phyloP scores from a whole-genome alignment of 2,329 filamentous ascomycete genomes.

The Corniculantispora saksenae region DNA sequence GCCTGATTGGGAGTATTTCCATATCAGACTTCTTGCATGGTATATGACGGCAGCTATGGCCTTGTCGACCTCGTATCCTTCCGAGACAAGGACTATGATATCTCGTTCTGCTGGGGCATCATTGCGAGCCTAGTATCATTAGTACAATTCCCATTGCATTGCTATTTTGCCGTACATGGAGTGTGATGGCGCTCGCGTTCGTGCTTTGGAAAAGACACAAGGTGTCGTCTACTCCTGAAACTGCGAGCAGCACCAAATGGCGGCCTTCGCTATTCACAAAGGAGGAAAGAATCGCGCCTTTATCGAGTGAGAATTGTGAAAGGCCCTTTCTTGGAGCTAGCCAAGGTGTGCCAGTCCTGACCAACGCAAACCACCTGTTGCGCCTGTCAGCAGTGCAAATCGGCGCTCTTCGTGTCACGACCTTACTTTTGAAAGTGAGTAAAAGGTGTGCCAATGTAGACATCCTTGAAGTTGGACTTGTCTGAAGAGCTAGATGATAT shows the following conservation, averaged over 20 bases:
- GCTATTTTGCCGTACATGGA: constrained; percentile 56
- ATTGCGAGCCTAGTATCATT: constrained; percentile 56
- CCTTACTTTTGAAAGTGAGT: constrained; percentile 52
- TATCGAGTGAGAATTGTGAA: constrained; percentile 65
- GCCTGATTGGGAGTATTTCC: constrained; percentile 35
- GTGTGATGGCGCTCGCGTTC: constrained; percentile 62
- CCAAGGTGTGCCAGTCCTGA: constrained; percentile 82
- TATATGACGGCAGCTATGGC: constrained; percentile 83
- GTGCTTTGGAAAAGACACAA: constrained; percentile 69
- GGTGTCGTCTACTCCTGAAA: constrained; percentile 73
- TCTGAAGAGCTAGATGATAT: constrained; percentile 59
- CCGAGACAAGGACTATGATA: constrained; percentile 68
- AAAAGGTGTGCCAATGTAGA: constrained; percentile 65
- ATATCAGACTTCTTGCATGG: constrained; percentile 65
- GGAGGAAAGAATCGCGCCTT: constrained; percentile 75
- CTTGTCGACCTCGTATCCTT: constrained; percentile 71
- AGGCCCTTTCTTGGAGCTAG: constrained; percentile 84
- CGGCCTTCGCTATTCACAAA: constrained; percentile 73
- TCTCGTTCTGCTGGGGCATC: constrained; percentile 60
- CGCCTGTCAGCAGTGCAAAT: constrained; percentile 6
- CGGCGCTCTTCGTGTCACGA: not conserved
- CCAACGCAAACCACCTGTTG: constrained; percentile 74
- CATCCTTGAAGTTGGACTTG: constrained; percentile 56
- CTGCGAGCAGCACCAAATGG: constrained; percentile 74
- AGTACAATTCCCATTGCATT: not conserved